These are phyloP conservation scores for Closterium sp. DNA, from an alignment of 139 green algal species.

Conservation along the genomic window DNA sequence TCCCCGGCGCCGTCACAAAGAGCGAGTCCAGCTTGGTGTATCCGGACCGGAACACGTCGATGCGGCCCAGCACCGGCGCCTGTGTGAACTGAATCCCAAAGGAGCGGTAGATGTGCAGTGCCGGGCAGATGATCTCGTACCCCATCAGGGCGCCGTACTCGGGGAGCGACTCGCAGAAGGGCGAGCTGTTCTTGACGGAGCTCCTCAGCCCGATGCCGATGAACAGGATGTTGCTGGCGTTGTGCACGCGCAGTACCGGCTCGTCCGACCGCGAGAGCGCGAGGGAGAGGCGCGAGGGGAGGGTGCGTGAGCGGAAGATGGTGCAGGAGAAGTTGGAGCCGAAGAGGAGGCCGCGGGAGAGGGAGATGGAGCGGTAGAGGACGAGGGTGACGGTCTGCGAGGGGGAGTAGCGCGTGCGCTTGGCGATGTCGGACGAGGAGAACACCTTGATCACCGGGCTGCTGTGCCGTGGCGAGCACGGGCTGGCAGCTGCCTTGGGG, in stretches of 20 bases:
- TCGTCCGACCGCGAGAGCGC: background rate
- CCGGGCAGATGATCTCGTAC: background rate
- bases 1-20: background rate
- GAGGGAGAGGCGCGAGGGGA: background rate
- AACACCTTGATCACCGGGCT: background rate
- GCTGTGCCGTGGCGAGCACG: background rate
- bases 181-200: background rate
- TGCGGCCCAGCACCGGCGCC: background rate
- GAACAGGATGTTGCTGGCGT: slow-evolving; percentile 17
- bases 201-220: slow-evolving; percentile 6
- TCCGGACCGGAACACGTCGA: background rate
- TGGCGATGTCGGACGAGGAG: background rate
- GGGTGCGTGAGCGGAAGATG: background rate
- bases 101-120: background rate
- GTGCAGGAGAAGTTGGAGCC: slow-evolving; percentile 8
- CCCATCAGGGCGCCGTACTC: background rate
- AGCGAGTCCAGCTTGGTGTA: background rate
- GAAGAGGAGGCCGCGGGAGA: background rate
- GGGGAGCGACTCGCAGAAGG: background rate
- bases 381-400: background rate
- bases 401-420: slow-evolving; percentile 1
- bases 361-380: background rate
- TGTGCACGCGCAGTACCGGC: background rate
- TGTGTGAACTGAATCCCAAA: background rate
- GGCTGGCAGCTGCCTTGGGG: background rate